Evolutionary conservation across 768 basidiomycete species (phyloP), one percentile per base, ranked within the genome.

Genomic region (Hortiboletus campestris): DNA sequence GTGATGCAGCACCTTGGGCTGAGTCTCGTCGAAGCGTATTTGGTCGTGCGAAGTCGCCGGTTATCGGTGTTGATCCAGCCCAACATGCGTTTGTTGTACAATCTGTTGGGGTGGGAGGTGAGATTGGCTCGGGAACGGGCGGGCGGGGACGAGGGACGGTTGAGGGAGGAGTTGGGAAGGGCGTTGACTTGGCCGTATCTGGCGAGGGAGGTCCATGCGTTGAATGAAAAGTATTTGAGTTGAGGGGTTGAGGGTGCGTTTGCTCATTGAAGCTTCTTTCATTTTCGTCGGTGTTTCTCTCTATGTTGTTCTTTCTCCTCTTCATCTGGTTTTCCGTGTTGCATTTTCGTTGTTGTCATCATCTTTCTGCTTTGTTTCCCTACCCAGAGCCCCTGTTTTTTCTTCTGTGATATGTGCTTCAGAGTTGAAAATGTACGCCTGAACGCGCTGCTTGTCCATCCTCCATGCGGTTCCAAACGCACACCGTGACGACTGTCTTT

Each of bases 11-110:
- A 96, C 66, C 83, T 92, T 20, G 76, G 79, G 22, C 76, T 95
- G 44, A 86, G 90, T 36, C 84, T 98, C 60, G 91, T 94, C 53
- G 92, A 95, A 65, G 93, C 96, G 10, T 98, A 98, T 74, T 79
- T 97, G 61, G 83, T 97, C 59, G 94, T 95, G 36, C 85, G 96
- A 53, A 93, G 91, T 52, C 82, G 95, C 41, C 79, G 96, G 35
- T 78, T 98, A 50, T 95, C 85, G 32, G 93, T 95, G 58, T 79
- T 94, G 62, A 94, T 93, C 58, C 93, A 98, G 75, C 96, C 96
- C 19, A 98, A 97, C 62, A 89, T 98, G 84, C 83, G 93, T n/a
- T 75, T 98, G 68, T 73, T 98, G 72, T 97, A 95, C 72, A 95
- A 98, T 68, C 79, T 98, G 25, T 86, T 92, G 66, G 94, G 91